A percentile compares a stretch with the other conserved stretches of the same genome.
Conservation (phyloP, 495 filamentous ascomycete species). For the Xylaria palmicola region DNA sequence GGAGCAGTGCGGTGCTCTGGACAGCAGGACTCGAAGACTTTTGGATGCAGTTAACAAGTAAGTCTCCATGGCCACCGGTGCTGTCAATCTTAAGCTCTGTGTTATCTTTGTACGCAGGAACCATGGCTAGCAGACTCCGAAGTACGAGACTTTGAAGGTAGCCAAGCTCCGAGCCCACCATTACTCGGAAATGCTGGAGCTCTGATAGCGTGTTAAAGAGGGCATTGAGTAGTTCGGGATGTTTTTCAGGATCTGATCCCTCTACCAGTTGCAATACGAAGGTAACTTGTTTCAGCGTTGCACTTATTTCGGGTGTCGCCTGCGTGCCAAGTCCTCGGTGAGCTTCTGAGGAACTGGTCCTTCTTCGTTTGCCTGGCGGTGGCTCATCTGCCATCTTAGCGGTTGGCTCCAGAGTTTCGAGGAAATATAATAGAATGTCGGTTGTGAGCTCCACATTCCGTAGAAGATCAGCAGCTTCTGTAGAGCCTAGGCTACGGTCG, state of each 20-base stretch:
- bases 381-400: slow-evolving; percentile 60
- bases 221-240: slow-evolving; percentile 69
- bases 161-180: slow-evolving; percentile 71
- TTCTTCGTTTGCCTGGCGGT: slow-evolving; percentile 70
- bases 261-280: slow-evolving; percentile 89
- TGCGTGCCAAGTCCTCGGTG: slow-evolving; percentile 36
- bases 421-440: slow-evolving; percentile 63
- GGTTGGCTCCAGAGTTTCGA: slow-evolving; percentile 66
- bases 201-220: slow-evolving; percentile 83
- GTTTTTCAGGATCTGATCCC: slow-evolving; percentile 65
- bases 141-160: slow-evolving; percentile 83
- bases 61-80: slow-evolving; percentile 74
- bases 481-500: slow-evolving; percentile 36
- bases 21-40: slow-evolving; percentile 84
- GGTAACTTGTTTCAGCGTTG: slow-evolving; percentile 69
- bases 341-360: slow-evolving; percentile 66
- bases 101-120: slow-evolving; percentile 66
- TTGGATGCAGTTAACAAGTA: slow-evolving; percentile 88
- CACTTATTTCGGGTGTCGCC: slow-evolving; percentile 51
- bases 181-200: slow-evolving; percentile 72
- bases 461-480: slow-evolving; percentile 65
- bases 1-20: slow-evolving; percentile 85
- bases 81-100: slow-evolving; percentile 65
- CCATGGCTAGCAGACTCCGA: slow-evolving; percentile 72
- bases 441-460: slow-evolving; percentile 67